Evolutionary conservation across 257 asterid species (phyloP), one percentile per base, ranked within the genome.

Genomic region (Eucommia ulmoides): DNA sequence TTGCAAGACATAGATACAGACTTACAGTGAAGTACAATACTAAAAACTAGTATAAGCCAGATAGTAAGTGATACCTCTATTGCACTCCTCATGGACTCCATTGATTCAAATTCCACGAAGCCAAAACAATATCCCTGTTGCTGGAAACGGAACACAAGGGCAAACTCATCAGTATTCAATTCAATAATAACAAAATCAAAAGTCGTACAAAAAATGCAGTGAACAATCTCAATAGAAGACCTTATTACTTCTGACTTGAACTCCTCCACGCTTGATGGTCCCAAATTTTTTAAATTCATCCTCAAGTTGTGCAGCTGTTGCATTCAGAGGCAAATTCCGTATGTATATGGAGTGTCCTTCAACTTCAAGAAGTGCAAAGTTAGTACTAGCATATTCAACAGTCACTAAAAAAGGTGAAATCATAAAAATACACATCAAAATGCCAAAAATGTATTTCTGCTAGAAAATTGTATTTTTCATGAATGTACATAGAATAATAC

Each of bases 41-140:
- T n/a, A n/a, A n/a, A n/a, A n/a, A n/a, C n/a, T n/a, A n/a, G n/a
- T n/a, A n/a, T n/a, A n/a, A n/a, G n/a, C n/a, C n/a, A n/a, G n/a
- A n/a, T n/a, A n/a, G n/a, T n/a, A 29, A 21, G 20, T 42, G 48
- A 8, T 42, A 42, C 48, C 48, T 42, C 19, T 42, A 42, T 42
- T 42, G 48, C 48, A 42, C 19, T 42, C 20, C 3, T 19, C 48
- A 42, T 42, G 48, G 48, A 42, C n/a, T 18, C 20, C 20, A 42
- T 4, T 2, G 48, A 42, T 42, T 42, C 48, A 42, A 42, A 42
- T 42, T 42, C 48, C 48, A 42, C 48, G 19, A 42, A 42, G 48
- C 48, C 48, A 42, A 42, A 42, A 16, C 48, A 42, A 42, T 16
- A 42, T 42, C 48, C 48, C 48, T 42, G 48, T 16, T 42, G 48